Evolutionary conservation across 2,329 filamentous ascomycete species (phyloP), one percentile per base, ranked within the genome.

Genomic region (Alternaria gaisen): DNA sequence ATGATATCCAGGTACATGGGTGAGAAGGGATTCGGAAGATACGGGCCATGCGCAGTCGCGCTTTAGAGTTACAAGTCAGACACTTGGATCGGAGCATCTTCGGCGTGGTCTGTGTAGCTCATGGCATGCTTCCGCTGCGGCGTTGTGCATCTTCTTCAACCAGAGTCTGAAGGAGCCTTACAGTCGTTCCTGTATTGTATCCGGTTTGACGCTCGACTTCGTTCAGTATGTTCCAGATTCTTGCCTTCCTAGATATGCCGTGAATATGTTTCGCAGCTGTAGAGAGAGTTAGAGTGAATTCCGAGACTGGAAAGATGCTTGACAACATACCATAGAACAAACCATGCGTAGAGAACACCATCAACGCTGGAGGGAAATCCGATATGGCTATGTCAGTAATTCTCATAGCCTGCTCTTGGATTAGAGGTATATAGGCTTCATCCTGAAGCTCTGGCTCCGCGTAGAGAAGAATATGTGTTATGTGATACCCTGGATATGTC

Each of bases 211-310:
- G 65, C 38, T 77, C 72, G 14, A 77, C 72, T 26, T 75, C 70
- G 18, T 73, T 66, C 16, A 78, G 56, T 3, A 77, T 65, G 22
- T 68, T 72, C 74, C 74, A 78, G 16, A 77, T 67, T 14, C 72
- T 64, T 7, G 73, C 73, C 60, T 78, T 78, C 6, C 68, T 69
- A 5, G 69, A 72, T 28, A 77, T 66, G 1, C 71, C 72, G 12
- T 73, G 48, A 18, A 77, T 78, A 28, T 77, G 74, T 56, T 77
- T 77, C 9, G 72, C 75, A n/a, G 75, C 73, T 76, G 30, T 4
- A 53, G 20, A 8, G n/a, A 5, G n/a, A 7, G 18, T 10, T 24
- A 40, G 20, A n/a, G 16, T 63, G 7, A 59, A 56, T 22, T 20
- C 43, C 18, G 36, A n/a, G 46, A 24, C 16, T 16, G 12, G 10